Conservation (phyloP, 2,329 filamentous ascomycete species). For the Claviceps quebecensis region DNA sequence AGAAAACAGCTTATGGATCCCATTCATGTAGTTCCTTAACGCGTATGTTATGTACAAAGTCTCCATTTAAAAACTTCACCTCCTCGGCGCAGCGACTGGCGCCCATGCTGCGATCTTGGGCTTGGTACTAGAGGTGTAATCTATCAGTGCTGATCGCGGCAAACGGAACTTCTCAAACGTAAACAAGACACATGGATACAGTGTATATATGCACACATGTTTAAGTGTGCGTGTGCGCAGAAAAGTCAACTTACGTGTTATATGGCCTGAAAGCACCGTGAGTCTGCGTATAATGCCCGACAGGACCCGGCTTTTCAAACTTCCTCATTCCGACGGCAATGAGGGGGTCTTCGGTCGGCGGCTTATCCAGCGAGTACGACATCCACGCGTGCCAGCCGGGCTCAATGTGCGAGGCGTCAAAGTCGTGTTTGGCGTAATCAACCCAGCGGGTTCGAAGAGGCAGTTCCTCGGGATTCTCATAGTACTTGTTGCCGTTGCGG, state of each 20-base stretch:
- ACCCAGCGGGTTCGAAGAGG: conserved; percentile 96
- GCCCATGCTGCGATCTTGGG: conserved; percentile 41
- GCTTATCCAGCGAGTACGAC: conserved; percentile 79
- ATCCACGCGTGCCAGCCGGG: conserved; percentile 99
- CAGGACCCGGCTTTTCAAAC: conserved; percentile 63
- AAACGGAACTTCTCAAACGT: no score
- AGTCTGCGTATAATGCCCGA: conserved; percentile 61
- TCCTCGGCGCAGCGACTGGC: conserved; percentile 25
- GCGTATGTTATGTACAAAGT: conserved; percentile 17
- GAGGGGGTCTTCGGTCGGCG: conserved; percentile 63
- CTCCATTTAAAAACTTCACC: conserved; percentile 11
- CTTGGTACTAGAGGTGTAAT: conserved; percentile 29
- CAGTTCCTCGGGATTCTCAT: conserved; percentile 88
- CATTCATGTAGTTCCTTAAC: conserved; percentile 2
- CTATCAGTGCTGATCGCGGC: not conserved
- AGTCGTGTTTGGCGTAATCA: conserved; percentile 83
- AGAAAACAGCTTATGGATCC: not conserved
- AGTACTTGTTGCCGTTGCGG: conserved; percentile 94
- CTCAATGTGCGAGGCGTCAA: conserved; percentile 72
- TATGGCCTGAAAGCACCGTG: conserved; percentile 83
- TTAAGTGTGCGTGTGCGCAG: no score
- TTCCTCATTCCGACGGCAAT: conserved; percentile 50
- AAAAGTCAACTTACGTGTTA: conserved; percentile 62
- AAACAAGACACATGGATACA: no score
- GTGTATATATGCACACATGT: no score